Evolutionary conservation across 1,139 yeast genomes (phyloP).

Genomic region (Kodamaea ohmeri): DNA sequence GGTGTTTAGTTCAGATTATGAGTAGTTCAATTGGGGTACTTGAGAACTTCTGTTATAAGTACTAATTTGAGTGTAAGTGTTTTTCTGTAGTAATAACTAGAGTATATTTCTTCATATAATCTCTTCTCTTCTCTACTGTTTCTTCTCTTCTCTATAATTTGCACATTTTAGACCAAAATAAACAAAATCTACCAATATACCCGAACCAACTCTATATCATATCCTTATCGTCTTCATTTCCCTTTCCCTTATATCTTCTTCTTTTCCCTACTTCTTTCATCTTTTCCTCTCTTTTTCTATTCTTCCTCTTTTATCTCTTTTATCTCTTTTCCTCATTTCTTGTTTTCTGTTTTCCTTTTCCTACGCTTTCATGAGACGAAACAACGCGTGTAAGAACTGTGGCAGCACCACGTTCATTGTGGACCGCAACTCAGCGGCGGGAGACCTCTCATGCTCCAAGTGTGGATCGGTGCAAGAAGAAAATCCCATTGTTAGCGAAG

Average conservation of each 20-base stretch:
- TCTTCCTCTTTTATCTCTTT: background rate
- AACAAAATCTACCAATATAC: too few relatives aligned
- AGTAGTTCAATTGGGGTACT: too few relatives aligned
- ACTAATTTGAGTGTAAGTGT: too few relatives aligned
- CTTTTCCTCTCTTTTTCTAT: background rate
- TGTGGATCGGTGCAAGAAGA: slow-evolving; percentile 92
- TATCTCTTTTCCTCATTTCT: background rate
- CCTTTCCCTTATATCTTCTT: background rate
- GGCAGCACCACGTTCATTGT: slow-evolving; percentile 32
- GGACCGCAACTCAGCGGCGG: slow-evolving; percentile 53
- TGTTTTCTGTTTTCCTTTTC: background rate
- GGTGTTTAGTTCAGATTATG: too few relatives aligned
- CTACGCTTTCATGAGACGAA: background rate
- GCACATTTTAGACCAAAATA: too few relatives aligned
- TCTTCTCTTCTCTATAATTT: too few relatives aligned
- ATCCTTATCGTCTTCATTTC: background rate
- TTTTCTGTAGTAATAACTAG: too few relatives aligned
- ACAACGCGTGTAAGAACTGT: slow-evolving; percentile 30
- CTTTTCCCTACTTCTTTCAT: background rate
- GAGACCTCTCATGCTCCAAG: slow-evolving; percentile 70
- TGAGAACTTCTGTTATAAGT: too few relatives aligned
- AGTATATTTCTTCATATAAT: too few relatives aligned
- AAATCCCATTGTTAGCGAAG: slow-evolving; percentile 92
- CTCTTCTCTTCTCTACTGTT: too few relatives aligned
- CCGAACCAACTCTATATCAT: too few relatives aligned